Base-by-base conservation (phyloP, 2,329 filamentous ascomycete genomes). In the Neonectria magnoliae region DNA sequence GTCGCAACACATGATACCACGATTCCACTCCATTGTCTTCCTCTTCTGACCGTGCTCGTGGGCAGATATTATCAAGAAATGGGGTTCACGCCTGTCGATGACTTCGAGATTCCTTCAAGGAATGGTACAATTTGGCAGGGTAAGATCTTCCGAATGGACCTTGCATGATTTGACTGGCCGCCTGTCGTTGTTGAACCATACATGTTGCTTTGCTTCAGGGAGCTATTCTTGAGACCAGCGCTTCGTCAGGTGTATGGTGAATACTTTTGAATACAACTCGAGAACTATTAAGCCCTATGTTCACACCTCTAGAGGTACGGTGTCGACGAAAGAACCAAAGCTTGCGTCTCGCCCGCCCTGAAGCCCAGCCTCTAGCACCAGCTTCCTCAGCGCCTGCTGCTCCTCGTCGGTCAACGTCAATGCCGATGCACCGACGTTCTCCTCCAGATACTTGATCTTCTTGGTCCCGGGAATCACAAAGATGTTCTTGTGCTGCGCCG, bases 401-500 rank as follows among this genome's bases (percentile, higher is more conserved):
- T 83, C 81, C 11, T 77, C 77, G 9, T 71, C 58, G 0, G 70
- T 76, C 51, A 83, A 53, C 50, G 59, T 60, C 7, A 83, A 71
- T 4, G 75, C 52, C 3, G 77, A 41, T 1, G 79, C 77, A 3
- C 69, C 77, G 5, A 79, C 59, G 41, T 86, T 86, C 60, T 85
- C 79, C 60, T 85, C 80, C 29, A 87, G 71, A 60, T 82, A 83
- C 68, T 79, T 78, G 41, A 82, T 74, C 58, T 74, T 82, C 74
- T 81, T 85, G 0, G 84, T 86, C 2, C 83, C 84, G 0, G 82
- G 84, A 55, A 86, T 91, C 0, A 90, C 87, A 70, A 88, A 84
- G 54, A 91, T 80, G 68, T 89, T 85, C 2, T 85, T 81, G 0
- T 86, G 87, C 70, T 91, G 88, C 4, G 83, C 83, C 67, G 89